These are phyloP conservation scores for Nicotiana tomentosiformis DNA, from an alignment of 257 asterid species.

Conservation along the genomic window DNA sequence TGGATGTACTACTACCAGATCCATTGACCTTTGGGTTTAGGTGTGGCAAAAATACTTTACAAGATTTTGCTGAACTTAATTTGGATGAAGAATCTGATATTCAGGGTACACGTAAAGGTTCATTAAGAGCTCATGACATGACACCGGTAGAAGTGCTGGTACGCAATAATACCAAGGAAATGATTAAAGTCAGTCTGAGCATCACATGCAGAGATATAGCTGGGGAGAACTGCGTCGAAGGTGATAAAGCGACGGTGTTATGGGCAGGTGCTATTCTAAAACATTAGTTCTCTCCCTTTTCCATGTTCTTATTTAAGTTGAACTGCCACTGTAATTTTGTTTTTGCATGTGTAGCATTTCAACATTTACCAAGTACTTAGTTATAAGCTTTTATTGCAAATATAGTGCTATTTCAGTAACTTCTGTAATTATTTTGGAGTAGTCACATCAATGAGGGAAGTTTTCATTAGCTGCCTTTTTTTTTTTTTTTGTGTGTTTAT, in stretches of 20 bases:
- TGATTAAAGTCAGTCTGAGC: slow-evolving; percentile 58
- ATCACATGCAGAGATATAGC: slow-evolving; percentile 94
- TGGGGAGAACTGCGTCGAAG: slow-evolving; percentile 89
- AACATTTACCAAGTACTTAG: background rate
- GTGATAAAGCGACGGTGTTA: slow-evolving; percentile 81
- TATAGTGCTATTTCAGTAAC: background rate
- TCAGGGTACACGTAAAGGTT: slow-evolving; percentile 25
- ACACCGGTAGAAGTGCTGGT: slow-evolving; percentile 85
- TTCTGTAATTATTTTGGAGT: background rate
- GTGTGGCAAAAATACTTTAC: slow-evolving; percentile 41
- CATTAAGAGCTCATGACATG: slow-evolving; percentile 69
- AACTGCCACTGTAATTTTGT: background rate
- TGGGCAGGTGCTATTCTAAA: slow-evolving; percentile 77
- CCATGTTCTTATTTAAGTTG: background rate
- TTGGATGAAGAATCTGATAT: slow-evolving; percentile 29
- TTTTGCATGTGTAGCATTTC: background rate
- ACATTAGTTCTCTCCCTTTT: background rate
- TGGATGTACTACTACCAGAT: slow-evolving; percentile 95
- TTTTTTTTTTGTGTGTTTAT: background rate
- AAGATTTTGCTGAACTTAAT: slow-evolving; percentile 13
- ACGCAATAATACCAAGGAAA: slow-evolving; percentile 90
- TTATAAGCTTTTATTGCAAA: background rate
- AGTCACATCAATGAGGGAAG: background rate
- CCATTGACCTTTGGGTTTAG: slow-evolving; percentile 96
- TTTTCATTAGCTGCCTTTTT: background rate